Conservation (phyloP, 495 filamentous ascomycete genomes). For the Talaromyces stipitatus region DNA sequence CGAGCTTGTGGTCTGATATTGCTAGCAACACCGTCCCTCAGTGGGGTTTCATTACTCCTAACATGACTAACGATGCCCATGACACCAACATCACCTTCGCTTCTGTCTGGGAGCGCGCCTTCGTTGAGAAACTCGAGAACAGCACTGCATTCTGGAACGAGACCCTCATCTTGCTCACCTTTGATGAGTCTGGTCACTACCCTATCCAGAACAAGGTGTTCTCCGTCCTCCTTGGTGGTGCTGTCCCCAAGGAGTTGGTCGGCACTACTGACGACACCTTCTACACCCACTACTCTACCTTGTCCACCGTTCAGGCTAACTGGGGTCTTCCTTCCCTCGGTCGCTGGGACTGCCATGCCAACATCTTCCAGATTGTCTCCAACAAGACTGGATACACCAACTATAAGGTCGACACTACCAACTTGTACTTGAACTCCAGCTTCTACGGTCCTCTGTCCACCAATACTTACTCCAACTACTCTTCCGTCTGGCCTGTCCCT, state of each 20-base stretch:
- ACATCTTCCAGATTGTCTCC: constrained; percentile 56
- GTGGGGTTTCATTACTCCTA: constrained; percentile 69
- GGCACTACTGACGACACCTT: constrained; percentile 58
- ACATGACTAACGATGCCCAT: constrained; percentile 70
- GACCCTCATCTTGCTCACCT: constrained; percentile 60
- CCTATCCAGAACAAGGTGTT: constrained; percentile 47
- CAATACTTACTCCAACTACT: constrained; percentile 23
- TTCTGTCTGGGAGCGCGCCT: constrained; percentile 47
- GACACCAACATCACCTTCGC: constrained; percentile 58
- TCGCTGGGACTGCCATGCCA: constrained; percentile 65
- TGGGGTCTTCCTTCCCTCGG: constrained; percentile 62
- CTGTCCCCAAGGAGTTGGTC: constrained; percentile 46
- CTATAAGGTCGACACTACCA: constrained; percentile 33
- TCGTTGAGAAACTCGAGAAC: constrained; percentile 54
- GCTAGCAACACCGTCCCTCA: constrained; percentile 53
- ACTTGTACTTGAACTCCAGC: constrained; percentile 37
- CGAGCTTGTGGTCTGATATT: constrained; percentile 53
- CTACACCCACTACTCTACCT: constrained; percentile 66
- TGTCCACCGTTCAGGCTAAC: constrained; percentile 59
- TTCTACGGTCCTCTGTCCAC: constrained; percentile 41
- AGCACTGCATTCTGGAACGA: constrained; percentile 61
- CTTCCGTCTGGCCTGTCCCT: constrained; percentile 33
- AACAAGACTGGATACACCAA: constrained; percentile 51
- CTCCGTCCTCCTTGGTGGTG: constrained; percentile 58
- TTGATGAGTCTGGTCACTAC: constrained; percentile 60